Evolutionary conservation across 2,329 filamentous ascomycete genomes (phyloP).

Genomic region (Venturia pyrina): DNA sequence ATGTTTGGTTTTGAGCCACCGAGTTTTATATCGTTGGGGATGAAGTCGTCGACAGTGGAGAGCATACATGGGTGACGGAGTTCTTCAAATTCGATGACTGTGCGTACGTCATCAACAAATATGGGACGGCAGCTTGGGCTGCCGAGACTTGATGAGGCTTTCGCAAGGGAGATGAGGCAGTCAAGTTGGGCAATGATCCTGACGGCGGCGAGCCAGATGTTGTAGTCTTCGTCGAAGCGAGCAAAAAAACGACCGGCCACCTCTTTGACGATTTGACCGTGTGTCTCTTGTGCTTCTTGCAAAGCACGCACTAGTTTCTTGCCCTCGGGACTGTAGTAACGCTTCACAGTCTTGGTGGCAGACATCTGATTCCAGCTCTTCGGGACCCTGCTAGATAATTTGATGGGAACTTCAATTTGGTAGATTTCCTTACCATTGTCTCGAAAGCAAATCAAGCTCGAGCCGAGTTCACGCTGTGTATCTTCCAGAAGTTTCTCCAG

Average conservation of each 20-base stretch:
- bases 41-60: conserved; percentile 83
- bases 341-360: conserved; percentile 77
- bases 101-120: conserved; percentile 80
- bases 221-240: conserved; percentile 81
- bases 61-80: conserved; percentile 93
- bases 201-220: conserved; percentile 78
- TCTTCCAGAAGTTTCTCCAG: conserved; percentile 62
- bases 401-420: conserved; percentile 80
- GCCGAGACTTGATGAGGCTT: conserved; percentile 73
- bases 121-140: conserved; percentile 77
- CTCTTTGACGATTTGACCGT: conserved; percentile 82
- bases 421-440: conserved; percentile 97
- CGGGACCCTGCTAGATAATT: conserved; percentile 65
- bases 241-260: conserved; percentile 74
- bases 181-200: conserved; percentile 87
- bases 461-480: conserved; percentile 64
- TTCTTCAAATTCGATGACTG: conserved; percentile 82
- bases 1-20: conserved; percentile 77
- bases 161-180: conserved; percentile 86
- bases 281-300: conserved; percentile 89
- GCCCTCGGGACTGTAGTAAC: conserved; percentile 85
- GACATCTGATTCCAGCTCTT: conserved; percentile 95
- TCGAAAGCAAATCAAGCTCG: conserved; percentile 45
- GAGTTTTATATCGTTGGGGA: conserved; percentile 85
- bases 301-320: conserved; percentile 73